Evolutionary conservation across 306 rosid species (phyloP).

Genomic region (Rosa rugosa): DNA sequence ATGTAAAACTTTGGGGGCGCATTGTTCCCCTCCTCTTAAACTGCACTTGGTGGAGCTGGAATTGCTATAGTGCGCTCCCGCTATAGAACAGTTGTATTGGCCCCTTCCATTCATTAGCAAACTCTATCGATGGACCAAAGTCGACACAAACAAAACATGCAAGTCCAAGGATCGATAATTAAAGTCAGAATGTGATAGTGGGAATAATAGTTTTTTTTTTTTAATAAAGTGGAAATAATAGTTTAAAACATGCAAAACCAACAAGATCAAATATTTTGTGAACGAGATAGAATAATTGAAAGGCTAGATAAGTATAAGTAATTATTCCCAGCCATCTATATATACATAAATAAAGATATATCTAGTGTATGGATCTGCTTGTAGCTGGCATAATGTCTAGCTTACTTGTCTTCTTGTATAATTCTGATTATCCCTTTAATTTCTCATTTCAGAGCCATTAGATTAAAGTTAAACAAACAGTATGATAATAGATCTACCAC

Average conservation of each 20-base stretch:
- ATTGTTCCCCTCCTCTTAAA: constrained; percentile 54
- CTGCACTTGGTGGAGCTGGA: constrained; percentile 30
- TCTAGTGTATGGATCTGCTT: neutral
- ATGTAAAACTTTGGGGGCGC: constrained; percentile 64
- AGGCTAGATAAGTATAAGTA: neutral
- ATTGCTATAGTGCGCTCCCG: constrained; percentile 33
- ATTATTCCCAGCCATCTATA: neutral
- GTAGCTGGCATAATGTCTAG: neutral
- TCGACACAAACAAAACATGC: neutral
- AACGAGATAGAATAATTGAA: no score
- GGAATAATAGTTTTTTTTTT: no score
- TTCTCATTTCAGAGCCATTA: neutral
- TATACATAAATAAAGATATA: no score
- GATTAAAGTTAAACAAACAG: neutral
- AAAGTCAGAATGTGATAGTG: neutral
- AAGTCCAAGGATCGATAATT: neutral
- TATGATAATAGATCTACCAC: neutral
- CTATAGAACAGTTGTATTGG: constrained; percentile 71
- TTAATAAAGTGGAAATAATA: no score
- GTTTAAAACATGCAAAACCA: neutral
- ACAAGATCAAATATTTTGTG: neutral
- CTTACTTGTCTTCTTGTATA: neutral
- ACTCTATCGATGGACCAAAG: constrained; percentile 15
- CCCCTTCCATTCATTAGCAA: constrained; percentile 78
- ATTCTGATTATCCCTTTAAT: neutral